Base-by-base conservation (phyloP, 352 stramenopile genomes). In the Phytophthora crassamura region DNA sequence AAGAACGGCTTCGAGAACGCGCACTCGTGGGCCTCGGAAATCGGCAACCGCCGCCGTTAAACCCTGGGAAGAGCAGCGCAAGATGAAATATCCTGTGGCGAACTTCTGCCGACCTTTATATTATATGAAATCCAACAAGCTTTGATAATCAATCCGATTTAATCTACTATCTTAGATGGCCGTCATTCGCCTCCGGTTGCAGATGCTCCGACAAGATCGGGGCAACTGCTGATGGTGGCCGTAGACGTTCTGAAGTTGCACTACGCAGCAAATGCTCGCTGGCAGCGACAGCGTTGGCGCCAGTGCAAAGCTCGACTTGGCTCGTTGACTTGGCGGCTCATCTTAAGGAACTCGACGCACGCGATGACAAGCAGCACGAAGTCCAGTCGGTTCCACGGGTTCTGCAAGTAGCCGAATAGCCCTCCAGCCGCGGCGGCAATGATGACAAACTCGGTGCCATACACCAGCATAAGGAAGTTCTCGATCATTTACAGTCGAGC, bases 381-480 rank as follows among this genome's bases (percentile, higher is more conserved):
- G 64, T 94, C 84, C 14, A 95, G 61, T 7, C 84, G 87, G 42
- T 95, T 92, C 87, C 87, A 95, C 10, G 85, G 84, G 42, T 81
- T 91, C 61, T 89, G 84, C 34, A 95, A 61, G 52, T 94, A 95
- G 15, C 70, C 71, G 3, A 82, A 55, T 2, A 95, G 69, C 1
- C 84, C 87, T 10, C 84, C 75, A 0, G 80, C 69, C 35, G 69
- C 80, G 2, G 75, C 76, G 22, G 72, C 87, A 4, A 92, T 70
- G 4, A 94, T 61, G 22, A 92, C 53, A 30, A 94, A 90, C 35
- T 95, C 87, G 2, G 64, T 73, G 0, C 74, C 75, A 51, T 93
- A 95, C 7, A 95, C 63, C 4, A 92, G 41, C 43, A 93, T 91
- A 9, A 93, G 73, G 10, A 80, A 52, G 32, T 89, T 91, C 43